Conservation (phyloP, 2,329 filamentous ascomycete genomes). For the Didymella exigua region DNA sequence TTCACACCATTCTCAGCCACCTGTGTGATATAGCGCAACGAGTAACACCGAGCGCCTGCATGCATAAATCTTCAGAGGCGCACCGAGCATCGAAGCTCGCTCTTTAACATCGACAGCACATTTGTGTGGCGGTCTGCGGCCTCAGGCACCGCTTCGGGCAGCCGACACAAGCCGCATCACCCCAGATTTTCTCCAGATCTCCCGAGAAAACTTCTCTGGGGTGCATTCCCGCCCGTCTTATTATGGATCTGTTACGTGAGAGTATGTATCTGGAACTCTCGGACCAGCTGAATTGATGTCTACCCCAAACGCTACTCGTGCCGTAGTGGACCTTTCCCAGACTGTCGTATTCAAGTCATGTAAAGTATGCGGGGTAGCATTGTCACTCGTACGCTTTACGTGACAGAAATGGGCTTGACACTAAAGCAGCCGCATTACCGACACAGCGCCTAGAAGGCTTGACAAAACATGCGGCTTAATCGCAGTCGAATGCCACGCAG, state of each 20-base stretch:
- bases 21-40: background rate
- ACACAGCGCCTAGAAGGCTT: background rate
- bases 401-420: background rate
- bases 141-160: background rate
- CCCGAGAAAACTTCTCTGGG: background rate
- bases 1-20: conserved; percentile 1
- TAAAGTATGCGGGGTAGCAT: background rate
- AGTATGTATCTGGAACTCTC: conserved; percentile 1
- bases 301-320: background rate
- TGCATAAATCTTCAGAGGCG: background rate
- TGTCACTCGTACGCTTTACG: background rate
- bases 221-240: conserved; percentile 16
- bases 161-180: conserved; percentile 12
- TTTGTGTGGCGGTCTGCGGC: background rate
- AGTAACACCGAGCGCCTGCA: background rate
- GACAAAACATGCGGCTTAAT: background rate
- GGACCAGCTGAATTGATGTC: background rate
- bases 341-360: background rate
- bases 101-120: background rate
- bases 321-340: background rate
- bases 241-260: conserved; percentile 20
- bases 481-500: background rate
- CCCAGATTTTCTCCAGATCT: conserved; percentile 14
- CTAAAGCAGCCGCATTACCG: background rate
- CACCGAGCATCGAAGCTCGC: background rate